A percentile compares a stretch with the other conserved stretches of the same genome.
Conservation (phyloP, 108 stramenopile species). For the Skeletonema tropicum region DNA sequence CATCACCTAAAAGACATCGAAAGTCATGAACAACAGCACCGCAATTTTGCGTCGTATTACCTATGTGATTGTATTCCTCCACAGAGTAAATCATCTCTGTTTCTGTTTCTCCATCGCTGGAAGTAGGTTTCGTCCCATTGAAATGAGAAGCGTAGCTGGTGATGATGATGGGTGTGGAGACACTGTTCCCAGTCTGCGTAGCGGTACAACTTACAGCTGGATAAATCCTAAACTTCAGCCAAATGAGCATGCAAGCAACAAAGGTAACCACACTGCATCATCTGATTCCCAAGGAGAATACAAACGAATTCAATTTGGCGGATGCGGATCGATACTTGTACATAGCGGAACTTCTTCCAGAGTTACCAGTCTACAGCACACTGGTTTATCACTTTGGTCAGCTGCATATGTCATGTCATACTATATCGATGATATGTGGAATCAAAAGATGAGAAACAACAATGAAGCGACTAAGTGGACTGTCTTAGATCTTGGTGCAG, state of each 20-base stretch:
- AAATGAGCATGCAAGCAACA: background rate
- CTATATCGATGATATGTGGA: conserved; percentile 22
- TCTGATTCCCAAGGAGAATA: background rate
- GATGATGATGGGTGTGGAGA: background rate
- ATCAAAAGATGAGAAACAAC: background rate
- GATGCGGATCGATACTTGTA: conserved; percentile 14
- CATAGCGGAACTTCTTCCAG: conserved; percentile 1
- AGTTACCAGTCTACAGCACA: background rate
- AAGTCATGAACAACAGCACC: background rate
- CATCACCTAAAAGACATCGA: no score
- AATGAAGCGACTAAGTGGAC: background rate
- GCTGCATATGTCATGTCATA: conserved; percentile 23
- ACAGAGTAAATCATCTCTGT: background rate
- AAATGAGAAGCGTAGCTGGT: background rate
- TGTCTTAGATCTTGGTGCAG: conserved; percentile 33
- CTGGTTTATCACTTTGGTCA: conserved; percentile 25
- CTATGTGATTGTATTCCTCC: background rate
- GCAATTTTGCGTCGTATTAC: background rate
- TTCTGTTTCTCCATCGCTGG: background rate
- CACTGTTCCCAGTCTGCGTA: background rate
- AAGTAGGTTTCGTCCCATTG: background rate
- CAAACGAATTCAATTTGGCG: conserved; percentile 14
- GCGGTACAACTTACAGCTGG: background rate
- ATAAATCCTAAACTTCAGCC: background rate
- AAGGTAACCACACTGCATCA: background rate